Percentiles rank a stretch among this genome's conserved stretches.
Conservation (phyloP, 2,329 filamentous ascomycete genomes). For the Taxawa tesnikishii region DNA sequence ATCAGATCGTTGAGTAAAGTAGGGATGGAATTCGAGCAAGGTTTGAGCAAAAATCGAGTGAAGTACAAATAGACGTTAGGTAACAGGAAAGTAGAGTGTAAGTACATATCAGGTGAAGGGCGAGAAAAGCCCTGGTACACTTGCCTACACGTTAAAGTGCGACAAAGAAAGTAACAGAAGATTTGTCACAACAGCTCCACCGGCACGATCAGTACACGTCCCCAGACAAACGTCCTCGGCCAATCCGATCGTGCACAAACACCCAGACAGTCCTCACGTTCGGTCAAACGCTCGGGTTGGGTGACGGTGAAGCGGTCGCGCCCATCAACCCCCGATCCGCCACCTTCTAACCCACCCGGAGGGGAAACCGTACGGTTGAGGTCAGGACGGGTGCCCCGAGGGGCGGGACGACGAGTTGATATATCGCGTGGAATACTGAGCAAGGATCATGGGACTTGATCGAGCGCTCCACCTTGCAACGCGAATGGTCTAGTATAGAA, state of each 20-base stretch:
- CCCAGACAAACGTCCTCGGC: not conserved
- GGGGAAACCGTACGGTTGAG: not conserved
- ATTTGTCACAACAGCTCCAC: not conserved
- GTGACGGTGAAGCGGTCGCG: not conserved
- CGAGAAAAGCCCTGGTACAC: too few species aligned
- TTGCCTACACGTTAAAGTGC: too few species aligned
- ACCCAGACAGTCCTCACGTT: not conserved
- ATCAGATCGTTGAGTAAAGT: too few species aligned
- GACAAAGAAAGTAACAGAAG: too few species aligned
- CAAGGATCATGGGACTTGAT: slow-evolving; percentile 39
- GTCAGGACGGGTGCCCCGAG: not conserved
- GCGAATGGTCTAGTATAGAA: too few species aligned
- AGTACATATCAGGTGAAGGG: too few species aligned
- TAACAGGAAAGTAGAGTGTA: too few species aligned
- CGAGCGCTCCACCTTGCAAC: slow-evolving; percentile 39
- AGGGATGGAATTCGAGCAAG: too few species aligned
- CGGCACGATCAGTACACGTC: not conserved
- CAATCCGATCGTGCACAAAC: not conserved
- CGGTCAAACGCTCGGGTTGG: not conserved
- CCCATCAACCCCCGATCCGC: not conserved
- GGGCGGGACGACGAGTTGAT: slow-evolving; percentile 15
- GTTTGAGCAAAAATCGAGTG: too few species aligned
- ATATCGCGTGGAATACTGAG: slow-evolving; percentile 42
- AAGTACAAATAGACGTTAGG: too few species aligned
- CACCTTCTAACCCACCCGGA: not conserved